Evolutionary conservation across 1,284 basidiomycete species (phyloP).

Genomic region (Cutaneotrichosporon cavernicola): DNA sequence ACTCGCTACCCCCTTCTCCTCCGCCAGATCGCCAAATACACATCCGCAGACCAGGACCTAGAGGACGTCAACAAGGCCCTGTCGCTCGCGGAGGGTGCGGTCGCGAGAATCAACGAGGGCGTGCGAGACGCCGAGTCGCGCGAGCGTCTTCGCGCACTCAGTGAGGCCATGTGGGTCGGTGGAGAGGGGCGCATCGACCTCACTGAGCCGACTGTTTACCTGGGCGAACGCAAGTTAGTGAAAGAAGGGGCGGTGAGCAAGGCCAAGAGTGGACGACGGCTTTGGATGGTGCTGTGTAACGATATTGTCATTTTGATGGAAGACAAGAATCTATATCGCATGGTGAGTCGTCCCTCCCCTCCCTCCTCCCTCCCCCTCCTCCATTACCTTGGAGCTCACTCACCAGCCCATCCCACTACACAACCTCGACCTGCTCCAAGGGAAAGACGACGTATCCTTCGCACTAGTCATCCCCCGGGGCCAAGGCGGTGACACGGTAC

Average conservation of each 20-base stretch:
- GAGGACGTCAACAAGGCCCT: slow-evolving; percentile 61
- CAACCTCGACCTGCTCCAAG: slow-evolving; percentile 53
- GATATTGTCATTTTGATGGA: slow-evolving; percentile 78
- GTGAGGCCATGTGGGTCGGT: slow-evolving; percentile 78
- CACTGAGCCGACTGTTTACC: slow-evolving; percentile 78
- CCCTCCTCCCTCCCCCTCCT: neutral
- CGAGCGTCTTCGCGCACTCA: slow-evolving; percentile 69
- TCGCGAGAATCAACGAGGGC: slow-evolving; percentile 81
- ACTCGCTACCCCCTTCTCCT: slow-evolving; percentile 88
- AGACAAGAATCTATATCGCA: slow-evolving; percentile 71
- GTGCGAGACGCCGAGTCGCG: slow-evolving; percentile 79
- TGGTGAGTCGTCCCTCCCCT: slow-evolving; percentile 59
- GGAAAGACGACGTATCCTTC: slow-evolving; percentile 62
- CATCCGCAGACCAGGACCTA: slow-evolving; percentile 62
- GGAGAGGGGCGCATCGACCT: slow-evolving; percentile 80
- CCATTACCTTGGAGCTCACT: slow-evolving; percentile 54
- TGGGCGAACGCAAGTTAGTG: slow-evolving; percentile 71
- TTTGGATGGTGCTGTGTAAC: slow-evolving; percentile 74
- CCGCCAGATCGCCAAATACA: slow-evolving; percentile 76
- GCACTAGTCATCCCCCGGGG: slow-evolving; percentile 52
- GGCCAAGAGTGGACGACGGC: slow-evolving; percentile 75
- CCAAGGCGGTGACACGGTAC: slow-evolving; percentile 14
- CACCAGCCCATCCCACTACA: slow-evolving; percentile 56
- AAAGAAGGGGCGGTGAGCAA: slow-evolving; percentile 78
- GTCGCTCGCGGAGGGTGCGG: slow-evolving; percentile 66